A percentile compares a stretch with the other conserved stretches of the same genome.
Conservation (phyloP, 495 filamentous ascomycete genomes). For the Astrocystis sublimbata region DNA sequence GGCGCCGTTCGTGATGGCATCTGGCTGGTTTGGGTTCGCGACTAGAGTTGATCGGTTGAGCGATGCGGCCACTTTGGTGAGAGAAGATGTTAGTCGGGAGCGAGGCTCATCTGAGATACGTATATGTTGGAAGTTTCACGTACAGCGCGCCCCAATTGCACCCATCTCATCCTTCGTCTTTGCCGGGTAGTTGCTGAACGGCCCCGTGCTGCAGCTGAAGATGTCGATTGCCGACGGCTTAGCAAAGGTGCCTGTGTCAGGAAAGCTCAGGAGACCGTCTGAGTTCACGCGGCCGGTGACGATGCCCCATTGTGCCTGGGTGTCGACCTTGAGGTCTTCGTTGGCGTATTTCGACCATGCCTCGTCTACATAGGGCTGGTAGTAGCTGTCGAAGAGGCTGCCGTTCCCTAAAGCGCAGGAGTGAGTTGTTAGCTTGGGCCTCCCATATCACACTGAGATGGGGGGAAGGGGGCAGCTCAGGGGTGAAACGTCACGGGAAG, state of each 20-base stretch:
- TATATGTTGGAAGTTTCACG: background rate
- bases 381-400: conserved; percentile 62
- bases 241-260: conserved; percentile 50
- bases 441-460: background rate
- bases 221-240: conserved; percentile 64
- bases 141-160: conserved; percentile 59
- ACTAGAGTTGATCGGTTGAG: conserved; percentile 69
- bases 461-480: background rate
- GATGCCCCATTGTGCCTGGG: conserved; percentile 53
- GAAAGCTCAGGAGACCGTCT: conserved; percentile 53
- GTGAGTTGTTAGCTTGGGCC: background rate
- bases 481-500: background rate
- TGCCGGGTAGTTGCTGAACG: conserved; percentile 54
- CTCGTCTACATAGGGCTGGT: conserved; percentile 59
- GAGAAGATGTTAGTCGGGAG: no score
- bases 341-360: conserved; percentile 63
- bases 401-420: conserved; percentile 34
- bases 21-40: conserved; percentile 49
- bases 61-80: conserved; percentile 57
- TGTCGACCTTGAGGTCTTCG: conserved; percentile 59
- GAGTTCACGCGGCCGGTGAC: conserved; percentile 52
- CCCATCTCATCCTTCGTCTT: conserved; percentile 40
- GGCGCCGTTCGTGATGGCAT: conserved; percentile 30
- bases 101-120: no score
- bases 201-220: conserved; percentile 70